phyloP scores from a whole-genome alignment of 495 filamentous ascomycete genomes.

The Pyrenula aspistea region DNA sequence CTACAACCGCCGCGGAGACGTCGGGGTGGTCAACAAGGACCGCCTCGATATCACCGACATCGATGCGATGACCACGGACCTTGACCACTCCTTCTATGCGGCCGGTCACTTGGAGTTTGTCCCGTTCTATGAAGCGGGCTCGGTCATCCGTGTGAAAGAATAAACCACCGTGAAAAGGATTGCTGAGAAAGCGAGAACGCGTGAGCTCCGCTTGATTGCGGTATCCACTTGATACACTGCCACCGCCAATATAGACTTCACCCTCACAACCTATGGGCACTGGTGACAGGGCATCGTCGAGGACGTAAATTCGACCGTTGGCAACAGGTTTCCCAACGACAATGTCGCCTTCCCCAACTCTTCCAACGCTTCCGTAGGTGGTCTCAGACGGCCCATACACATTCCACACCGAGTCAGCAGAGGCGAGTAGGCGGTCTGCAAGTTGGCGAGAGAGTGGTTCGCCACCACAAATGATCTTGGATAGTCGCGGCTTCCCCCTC shows the following conservation, averaged over 20 bases:
- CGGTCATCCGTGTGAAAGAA: constrained; percentile 37
- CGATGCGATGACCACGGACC: constrained; percentile 36
- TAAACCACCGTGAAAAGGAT: constrained; percentile 13
- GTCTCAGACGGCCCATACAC: constrained; percentile 26
- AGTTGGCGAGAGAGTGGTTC: constrained; percentile 11
- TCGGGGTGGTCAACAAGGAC: constrained; percentile 15
- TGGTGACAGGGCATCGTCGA: constrained; percentile 24
- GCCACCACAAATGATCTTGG: constrained; percentile 13
- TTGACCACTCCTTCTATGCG: constrained; percentile 38
- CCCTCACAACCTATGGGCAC: constrained; percentile 26
- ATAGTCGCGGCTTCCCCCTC: constrained; percentile 3
- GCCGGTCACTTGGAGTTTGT: constrained; percentile 29
- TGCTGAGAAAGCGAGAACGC: constrained; percentile 17
- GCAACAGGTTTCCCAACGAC: constrained; percentile 19
- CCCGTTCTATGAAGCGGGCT: constrained; percentile 26
- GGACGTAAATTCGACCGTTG: constrained; percentile 27
- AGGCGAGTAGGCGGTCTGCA: constrained; percentile 14
- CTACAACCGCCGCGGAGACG: constrained; percentile 22
- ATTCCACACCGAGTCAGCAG: constrained; percentile 14
- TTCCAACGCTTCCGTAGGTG: constrained; percentile 14
- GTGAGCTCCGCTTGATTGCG: constrained; percentile 18
- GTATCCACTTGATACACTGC: constrained; percentile 27
- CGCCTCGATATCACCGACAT: constrained; percentile 33
- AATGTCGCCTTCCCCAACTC: constrained; percentile 7
- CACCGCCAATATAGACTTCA: constrained; percentile 30